A percentile compares a stretch with the other conserved stretches of the same genome.
phyloP scores from a whole-genome alignment of 257 asterid species.

The Haberlea rhodopensis region DNA sequence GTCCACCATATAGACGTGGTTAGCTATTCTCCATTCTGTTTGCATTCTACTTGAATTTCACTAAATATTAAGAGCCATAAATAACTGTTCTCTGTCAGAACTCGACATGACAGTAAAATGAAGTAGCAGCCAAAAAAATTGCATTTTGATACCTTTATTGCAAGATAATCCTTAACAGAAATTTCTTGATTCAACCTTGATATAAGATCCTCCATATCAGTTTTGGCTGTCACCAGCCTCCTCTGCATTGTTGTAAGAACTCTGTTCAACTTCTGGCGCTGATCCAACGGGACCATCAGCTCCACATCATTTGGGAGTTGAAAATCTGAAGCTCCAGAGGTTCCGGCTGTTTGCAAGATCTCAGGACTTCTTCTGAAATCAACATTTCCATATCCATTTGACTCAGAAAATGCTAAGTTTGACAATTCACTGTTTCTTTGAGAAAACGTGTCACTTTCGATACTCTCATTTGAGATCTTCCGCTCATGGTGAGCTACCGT shows the following conservation, averaged over 20 bases:
- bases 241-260: constrained; percentile 69
- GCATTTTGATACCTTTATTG: constrained; percentile 68
- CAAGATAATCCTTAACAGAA: constrained; percentile 87
- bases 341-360: constrained; percentile 40
- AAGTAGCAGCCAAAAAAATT: constrained; percentile 6
- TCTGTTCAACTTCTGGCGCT: constrained; percentile 79
- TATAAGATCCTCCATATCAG: constrained; percentile 98
- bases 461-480: constrained; percentile 66
- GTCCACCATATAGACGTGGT: too few species aligned
- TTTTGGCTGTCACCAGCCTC: constrained; percentile 72
- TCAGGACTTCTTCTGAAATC: constrained; percentile 47
- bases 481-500: constrained; percentile 50
- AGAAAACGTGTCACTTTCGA: constrained; percentile 74
- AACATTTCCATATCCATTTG: constrained; percentile 46
- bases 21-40: too few species aligned
- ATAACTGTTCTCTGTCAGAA: too few species aligned
- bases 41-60: too few species aligned
- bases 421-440: constrained; percentile 61
- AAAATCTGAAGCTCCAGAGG: constrained; percentile 44
- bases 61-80: too few species aligned
- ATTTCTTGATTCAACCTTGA: constrained; percentile 93
- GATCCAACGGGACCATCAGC: constrained; percentile 70
- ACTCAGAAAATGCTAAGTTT: constrained; percentile 42
- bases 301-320: constrained; percentile 64
- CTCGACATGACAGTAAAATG: constrained; percentile 16